Conservation (phyloP, 345 rosid genomes). For the Populus alba region DNA sequence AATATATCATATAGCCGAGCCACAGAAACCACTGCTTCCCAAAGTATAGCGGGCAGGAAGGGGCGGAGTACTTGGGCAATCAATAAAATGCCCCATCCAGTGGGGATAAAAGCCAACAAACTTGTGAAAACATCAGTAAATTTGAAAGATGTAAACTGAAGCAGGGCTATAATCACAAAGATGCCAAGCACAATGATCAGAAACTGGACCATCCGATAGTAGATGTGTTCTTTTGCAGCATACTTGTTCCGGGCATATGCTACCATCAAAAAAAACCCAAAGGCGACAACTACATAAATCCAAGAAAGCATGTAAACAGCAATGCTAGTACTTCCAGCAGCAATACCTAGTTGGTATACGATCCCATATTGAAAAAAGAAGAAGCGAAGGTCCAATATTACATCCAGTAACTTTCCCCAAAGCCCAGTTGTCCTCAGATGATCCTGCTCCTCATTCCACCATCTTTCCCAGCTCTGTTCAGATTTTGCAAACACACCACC, state of each 20-base stretch:
- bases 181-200: constrained; percentile 53
- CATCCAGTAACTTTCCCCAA: constrained; percentile 76
- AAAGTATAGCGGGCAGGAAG: constrained; percentile 55
- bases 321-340: constrained; percentile 51
- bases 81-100: constrained; percentile 80
- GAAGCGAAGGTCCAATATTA: constrained; percentile 81
- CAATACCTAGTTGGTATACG: constrained; percentile 74
- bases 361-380: constrained; percentile 89
- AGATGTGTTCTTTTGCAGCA: constrained; percentile 73
- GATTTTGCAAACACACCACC: constrained; percentile 86
- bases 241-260: constrained; percentile 67
- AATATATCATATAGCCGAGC: constrained; percentile 76
- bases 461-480: constrained; percentile 89
- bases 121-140: constrained; percentile 70
- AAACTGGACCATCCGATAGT: constrained; percentile 87
- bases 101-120: constrained; percentile 82
- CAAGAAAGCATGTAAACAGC: constrained; percentile 79
- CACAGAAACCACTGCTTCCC: constrained; percentile 70
- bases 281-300: constrained; percentile 56
- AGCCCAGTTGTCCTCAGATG: constrained; percentile 78
- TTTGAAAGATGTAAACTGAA: constrained; percentile 57
- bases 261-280: constrained; percentile 54
- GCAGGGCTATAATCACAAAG: constrained; percentile 57
- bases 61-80: constrained; percentile 84
- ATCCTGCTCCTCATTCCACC: constrained; percentile 97